Base-by-base conservation (phyloP, 2,329 filamentous ascomycete species). In the Fusarium nurragi region DNA sequence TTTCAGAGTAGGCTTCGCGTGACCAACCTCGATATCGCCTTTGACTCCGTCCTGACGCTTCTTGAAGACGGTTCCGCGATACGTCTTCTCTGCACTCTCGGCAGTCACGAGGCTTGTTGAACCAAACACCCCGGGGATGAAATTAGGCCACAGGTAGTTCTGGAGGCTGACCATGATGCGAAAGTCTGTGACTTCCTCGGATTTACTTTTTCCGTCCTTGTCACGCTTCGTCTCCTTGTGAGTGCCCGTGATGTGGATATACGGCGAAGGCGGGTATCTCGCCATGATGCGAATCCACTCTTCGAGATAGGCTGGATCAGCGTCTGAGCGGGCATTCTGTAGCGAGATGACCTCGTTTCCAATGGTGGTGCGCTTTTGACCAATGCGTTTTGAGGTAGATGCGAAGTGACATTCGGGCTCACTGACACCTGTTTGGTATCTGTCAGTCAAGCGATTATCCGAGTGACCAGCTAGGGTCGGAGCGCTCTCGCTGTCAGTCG, bases 81-180 rank as follows among this genome's bases (percentile, higher is more conserved):
- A 68, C 12, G 67, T 69, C 41, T 69, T 69, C 16, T 69, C 54
- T 0, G 52, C 67, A 10, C 54, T 46, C 23, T 69, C 67, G 2
- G 18, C 46, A 40, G 67, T 69, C 7, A 25, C 18, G 11, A 69
- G 52, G 9, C n/a, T 60, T 19, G 56, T 54, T 8, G 52, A 26
- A 4, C 36, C 54, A 3, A 36, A 21, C 2, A n/a, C 12, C 2
- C 50, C 14, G 0, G 28, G 21, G 16, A 38, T 26, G 8, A 69
- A 69, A 14, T 68, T 64, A 11, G 67, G 64, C 62, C 67, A 70
- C 5, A 69, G 52, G 11, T 70, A 70, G 18, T 69, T 69, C 16
- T 58, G 67, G 38, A 69, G 3, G 13, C 60, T 69, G 4, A 69
- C 41, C 60, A 69, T 41, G 47, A 69, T 64, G 0, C 52, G 21